phyloP scores from a whole-genome alignment of 1,284 basidiomycete genomes.

The Ustilago esculenta region DNA sequence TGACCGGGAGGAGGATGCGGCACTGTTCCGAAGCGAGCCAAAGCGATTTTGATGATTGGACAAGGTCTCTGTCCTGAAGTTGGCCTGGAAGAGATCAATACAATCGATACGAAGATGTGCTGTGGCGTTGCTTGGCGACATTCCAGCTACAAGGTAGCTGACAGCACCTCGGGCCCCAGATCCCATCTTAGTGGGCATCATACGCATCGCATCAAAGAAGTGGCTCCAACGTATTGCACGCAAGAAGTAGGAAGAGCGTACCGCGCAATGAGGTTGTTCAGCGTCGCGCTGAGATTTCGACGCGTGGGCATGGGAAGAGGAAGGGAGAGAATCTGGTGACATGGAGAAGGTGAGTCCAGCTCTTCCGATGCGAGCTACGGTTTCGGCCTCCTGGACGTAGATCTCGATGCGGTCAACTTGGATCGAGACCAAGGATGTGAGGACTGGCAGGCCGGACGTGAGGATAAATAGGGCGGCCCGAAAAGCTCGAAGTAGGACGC shows the following conservation, averaged over 20 bases:
- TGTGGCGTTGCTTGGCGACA: constrained; percentile 45
- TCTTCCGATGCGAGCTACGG: constrained; percentile 42
- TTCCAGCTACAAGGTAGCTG: constrained; percentile 47
- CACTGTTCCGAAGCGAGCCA: constrained; percentile 3
- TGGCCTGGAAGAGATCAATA: constrained; percentile 53
- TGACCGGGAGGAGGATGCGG: constrained; percentile 3
- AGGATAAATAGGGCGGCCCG: constrained; percentile 48
- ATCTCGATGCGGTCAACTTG: constrained; percentile 55
- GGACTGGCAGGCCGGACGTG: constrained; percentile 49
- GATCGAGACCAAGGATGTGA: constrained; percentile 58
- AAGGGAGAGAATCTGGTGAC: constrained; percentile 24
- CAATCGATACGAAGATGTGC: constrained; percentile 42
- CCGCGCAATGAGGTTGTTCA: neutral
- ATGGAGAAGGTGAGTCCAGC: constrained; percentile 50
- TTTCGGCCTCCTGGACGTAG: constrained; percentile 46
- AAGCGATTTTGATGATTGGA: neutral
- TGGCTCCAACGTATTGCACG: constrained; percentile 16
- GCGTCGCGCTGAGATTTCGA: neutral
- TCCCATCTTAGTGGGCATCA: constrained; percentile 49
- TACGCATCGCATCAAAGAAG: constrained; percentile 23
- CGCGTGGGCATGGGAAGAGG: neutral
- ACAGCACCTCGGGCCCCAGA: constrained; percentile 48
- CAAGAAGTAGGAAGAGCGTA: neutral
- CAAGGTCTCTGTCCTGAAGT: constrained; percentile 11
- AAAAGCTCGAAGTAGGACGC: constrained; percentile 20